Evolutionary conservation across 257 asterid species (phyloP).

Genomic region (Solanum chaucha): DNA sequence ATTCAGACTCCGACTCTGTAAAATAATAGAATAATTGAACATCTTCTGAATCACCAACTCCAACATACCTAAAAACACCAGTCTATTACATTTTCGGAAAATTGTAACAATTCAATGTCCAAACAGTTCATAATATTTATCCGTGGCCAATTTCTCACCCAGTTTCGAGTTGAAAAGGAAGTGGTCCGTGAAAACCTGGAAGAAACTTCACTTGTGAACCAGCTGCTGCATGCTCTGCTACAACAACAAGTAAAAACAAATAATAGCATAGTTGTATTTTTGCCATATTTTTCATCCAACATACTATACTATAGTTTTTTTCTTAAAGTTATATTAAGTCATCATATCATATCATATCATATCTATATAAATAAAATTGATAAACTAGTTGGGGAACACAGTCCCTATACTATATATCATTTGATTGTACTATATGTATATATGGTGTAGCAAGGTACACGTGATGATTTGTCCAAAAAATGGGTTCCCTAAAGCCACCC

Average conservation of each 20-base stretch:
- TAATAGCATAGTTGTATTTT: not conserved
- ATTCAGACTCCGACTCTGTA: constrained; percentile 11
- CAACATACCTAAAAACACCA: constrained; percentile 9
- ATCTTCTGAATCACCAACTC: constrained; percentile 21
- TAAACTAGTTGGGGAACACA: no score
- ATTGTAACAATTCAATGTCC: not conserved
- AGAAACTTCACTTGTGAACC: constrained; percentile 8
- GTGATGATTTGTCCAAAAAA: no score
- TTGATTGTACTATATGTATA: no score
- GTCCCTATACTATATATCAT: no score
- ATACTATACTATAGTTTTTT: no score
- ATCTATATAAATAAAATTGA: no score
- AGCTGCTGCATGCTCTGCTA: not conserved
- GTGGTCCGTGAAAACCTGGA: constrained; percentile 17
- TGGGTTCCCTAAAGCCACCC: not conserved
- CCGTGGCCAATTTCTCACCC: constrained; percentile 1
- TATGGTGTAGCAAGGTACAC: no score
- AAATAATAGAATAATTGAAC: constrained; percentile 22
- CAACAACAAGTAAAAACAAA: not conserved
- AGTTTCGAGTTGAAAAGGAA: constrained; percentile 24
- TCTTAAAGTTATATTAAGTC: no score
- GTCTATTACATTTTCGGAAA: no score
- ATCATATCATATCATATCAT: no score
- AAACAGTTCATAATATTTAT: no score
- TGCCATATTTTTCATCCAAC: not conserved